Evolutionary conservation across 2,329 filamentous ascomycete species (phyloP).

Genomic region (Tolypocladium album): DNA sequence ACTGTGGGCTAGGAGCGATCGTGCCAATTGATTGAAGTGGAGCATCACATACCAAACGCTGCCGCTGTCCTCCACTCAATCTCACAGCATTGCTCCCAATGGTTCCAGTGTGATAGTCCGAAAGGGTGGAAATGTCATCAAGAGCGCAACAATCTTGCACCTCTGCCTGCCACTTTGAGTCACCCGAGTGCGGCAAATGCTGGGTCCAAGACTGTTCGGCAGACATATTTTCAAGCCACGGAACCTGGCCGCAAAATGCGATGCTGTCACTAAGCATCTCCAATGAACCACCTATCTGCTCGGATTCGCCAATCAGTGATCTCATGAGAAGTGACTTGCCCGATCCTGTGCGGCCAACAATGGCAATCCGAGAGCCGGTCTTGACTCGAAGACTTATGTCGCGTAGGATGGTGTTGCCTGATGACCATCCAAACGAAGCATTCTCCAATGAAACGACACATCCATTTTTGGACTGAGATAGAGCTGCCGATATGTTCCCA

Average conservation of each 20-base stretch:
- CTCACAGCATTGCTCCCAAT: background rate
- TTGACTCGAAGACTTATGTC: background rate
- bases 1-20: no score
- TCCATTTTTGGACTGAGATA: background rate
- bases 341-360: background rate
- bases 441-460: background rate
- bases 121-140: background rate
- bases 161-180: background rate
- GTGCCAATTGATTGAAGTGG: no score
- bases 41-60: background rate
- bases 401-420: background rate
- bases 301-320: background rate
- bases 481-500: background rate
- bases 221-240: background rate
- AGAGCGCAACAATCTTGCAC: background rate
- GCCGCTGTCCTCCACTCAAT: background rate
- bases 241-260: background rate
- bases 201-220: background rate
- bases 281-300: background rate
- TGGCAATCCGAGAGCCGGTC: background rate
- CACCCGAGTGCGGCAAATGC: background rate
- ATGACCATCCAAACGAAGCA: background rate
- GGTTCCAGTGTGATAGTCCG: background rate
- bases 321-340: background rate
- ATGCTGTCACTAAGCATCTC: background rate